Evolutionary conservation across 768 basidiomycete species (phyloP).

Genomic region (Panellus pusillus): DNA sequence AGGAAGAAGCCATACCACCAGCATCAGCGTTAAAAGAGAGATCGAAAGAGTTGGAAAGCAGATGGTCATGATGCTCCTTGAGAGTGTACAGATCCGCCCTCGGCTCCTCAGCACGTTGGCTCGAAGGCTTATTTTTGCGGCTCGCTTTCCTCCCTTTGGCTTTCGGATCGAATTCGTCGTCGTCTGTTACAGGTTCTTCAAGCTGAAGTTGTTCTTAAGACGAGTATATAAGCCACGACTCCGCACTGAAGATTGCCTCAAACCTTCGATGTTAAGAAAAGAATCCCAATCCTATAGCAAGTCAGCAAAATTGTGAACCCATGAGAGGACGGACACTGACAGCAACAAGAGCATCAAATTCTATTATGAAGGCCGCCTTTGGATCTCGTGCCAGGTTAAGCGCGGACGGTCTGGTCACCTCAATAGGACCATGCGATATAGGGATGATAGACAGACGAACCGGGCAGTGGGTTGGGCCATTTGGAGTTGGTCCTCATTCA

Average conservation of each 20-base stretch:
- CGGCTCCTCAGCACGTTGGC: slow-evolving; percentile 38
- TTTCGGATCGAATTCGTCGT: slow-evolving; percentile 52
- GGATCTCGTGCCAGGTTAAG: slow-evolving; percentile 57
- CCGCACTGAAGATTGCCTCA: slow-evolving; percentile 8
- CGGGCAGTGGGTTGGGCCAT: slow-evolving; percentile 67
- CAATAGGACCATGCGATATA: background rate
- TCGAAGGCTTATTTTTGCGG: slow-evolving; percentile 27
- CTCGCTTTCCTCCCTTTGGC: slow-evolving; percentile 29
- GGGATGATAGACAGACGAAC: slow-evolving; percentile 36
- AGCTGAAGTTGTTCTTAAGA: slow-evolving; percentile 1
- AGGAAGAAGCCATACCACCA: slow-evolving; percentile 49
- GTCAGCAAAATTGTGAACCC: background rate
- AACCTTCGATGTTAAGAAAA: slow-evolving; percentile 51
- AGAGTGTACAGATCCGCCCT: slow-evolving; percentile 63
- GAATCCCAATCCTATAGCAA: slow-evolving; percentile 61
- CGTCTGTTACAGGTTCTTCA: slow-evolving; percentile 39
- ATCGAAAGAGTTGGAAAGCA: slow-evolving; percentile 68
- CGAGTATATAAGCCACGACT: background rate
- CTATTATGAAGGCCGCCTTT: slow-evolving; percentile 45
- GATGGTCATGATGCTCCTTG: slow-evolving; percentile 67
- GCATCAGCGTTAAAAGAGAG: slow-evolving; percentile 49
- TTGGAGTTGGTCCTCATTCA: slow-evolving; percentile 57
- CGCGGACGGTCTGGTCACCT: slow-evolving; percentile 42
- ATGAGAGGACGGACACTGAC: slow-evolving; percentile 36
- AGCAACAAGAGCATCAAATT: slow-evolving; percentile 65